These are phyloP conservation scores for Pichiaceae sp. DNA, from an alignment of 1,139 yeast genomes.

Conservation along the genomic window DNA sequence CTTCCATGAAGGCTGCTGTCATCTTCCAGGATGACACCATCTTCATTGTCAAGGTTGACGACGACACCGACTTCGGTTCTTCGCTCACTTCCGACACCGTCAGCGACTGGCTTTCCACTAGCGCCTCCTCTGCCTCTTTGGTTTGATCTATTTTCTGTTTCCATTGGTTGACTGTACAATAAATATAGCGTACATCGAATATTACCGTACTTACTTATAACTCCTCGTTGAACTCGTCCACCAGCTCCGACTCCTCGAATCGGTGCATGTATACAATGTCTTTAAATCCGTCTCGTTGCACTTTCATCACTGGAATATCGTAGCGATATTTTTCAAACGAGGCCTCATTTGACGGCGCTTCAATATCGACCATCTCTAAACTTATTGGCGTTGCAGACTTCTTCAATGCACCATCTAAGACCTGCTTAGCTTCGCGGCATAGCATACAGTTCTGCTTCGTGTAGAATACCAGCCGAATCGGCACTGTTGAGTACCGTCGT, in stretches of 20 bases:
- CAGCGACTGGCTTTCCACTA: slow-evolving; percentile 39
- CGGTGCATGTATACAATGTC: slow-evolving; percentile 72
- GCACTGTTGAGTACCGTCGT: background rate
- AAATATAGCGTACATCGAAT: background rate
- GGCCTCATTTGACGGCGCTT: slow-evolving; percentile 51
- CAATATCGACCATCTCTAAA: slow-evolving; percentile 54
- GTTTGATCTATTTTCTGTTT: slow-evolving; percentile 2
- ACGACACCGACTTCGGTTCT: slow-evolving; percentile 43
- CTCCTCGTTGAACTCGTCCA: slow-evolving; percentile 32
- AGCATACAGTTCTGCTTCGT: slow-evolving; percentile 75
- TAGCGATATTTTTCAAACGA: slow-evolving; percentile 80
- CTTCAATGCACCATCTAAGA: slow-evolving; percentile 35
- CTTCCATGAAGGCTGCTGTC: slow-evolving; percentile 84
- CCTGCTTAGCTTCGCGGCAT: slow-evolving; percentile 63
- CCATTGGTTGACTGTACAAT: too few species aligned
- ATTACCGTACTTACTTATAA: slow-evolving; percentile 7
- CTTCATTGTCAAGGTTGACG: slow-evolving; percentile 53
- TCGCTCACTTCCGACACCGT: slow-evolving; percentile 48
- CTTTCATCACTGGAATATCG: slow-evolving; percentile 85
- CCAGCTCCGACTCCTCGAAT: slow-evolving; percentile 48
- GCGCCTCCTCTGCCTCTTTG: slow-evolving; percentile 41
- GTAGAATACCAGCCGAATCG: slow-evolving; percentile 46
- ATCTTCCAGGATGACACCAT: slow-evolving; percentile 55
- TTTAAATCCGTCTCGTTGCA: slow-evolving; percentile 41
- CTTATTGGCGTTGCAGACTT: slow-evolving; percentile 10